Evolutionary conservation across 306 rosid species (phyloP).

Genomic region (Quercus parvula): DNA sequence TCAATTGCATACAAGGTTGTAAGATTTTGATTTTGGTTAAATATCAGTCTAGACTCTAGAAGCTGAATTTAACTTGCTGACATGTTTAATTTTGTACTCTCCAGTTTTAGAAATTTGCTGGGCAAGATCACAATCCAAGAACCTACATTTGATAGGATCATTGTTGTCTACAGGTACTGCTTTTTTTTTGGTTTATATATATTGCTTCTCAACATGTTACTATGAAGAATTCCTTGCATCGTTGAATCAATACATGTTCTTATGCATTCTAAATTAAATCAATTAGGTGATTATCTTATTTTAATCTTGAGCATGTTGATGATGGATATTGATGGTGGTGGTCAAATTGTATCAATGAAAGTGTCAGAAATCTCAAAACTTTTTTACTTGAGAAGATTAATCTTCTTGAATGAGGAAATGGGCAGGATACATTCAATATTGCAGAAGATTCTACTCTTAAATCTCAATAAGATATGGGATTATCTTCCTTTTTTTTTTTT

Average conservation of each 20-base stretch:
- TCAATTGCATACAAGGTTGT: neutral
- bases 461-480: neutral
- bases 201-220: neutral
- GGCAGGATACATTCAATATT: neutral
- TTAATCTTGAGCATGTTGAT: neutral
- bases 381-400: neutral
- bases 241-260: neutral
- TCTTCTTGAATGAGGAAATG: neutral
- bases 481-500: neutral
- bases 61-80: neutral
- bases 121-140: conserved; percentile 82
- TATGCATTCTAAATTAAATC: neutral
- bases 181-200: conserved; percentile 9
- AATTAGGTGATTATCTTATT: neutral
- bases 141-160: conserved; percentile 94
- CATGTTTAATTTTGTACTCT: conserved; percentile 28
- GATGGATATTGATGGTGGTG: neutral
- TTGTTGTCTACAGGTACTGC: conserved; percentile 84
- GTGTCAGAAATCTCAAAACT: neutral
- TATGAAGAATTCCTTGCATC: neutral
- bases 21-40: neutral
- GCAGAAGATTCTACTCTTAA: neutral
- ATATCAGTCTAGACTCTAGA: neutral
- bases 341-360: neutral
- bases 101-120: conserved; percentile 56